Evolutionary conservation across 2,329 filamentous ascomycete species (phyloP).

Genomic region (Aspergillus terreus): DNA sequence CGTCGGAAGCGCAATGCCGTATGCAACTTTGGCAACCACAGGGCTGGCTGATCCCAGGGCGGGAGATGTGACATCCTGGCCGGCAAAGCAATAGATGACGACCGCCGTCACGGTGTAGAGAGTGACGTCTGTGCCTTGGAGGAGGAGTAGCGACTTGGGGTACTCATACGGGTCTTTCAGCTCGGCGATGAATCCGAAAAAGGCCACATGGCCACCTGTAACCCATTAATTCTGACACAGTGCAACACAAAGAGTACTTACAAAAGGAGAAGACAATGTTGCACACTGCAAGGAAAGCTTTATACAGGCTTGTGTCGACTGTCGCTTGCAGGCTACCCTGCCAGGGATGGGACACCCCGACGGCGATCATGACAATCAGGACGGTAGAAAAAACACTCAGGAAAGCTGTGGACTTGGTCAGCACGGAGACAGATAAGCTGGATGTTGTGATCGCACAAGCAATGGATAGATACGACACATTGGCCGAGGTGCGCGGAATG

Average conservation of each 20-base stretch:
- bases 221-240: constrained; percentile 50
- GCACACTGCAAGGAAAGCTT: constrained; percentile 56
- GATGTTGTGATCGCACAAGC: constrained; percentile 32
- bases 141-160: constrained; percentile 57
- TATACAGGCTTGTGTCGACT: constrained; percentile 43
- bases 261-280: constrained; percentile 69
- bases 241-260: constrained; percentile 33
- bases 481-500: constrained; percentile 57
- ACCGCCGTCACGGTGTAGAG: constrained; percentile 64
- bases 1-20: constrained; percentile 63
- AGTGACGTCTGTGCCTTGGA: constrained; percentile 54
- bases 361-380: constrained; percentile 61
- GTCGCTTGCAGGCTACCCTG: constrained; percentile 27
- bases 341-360: constrained; percentile 49
- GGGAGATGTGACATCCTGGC: constrained; percentile 57
- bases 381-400: constrained; percentile 60
- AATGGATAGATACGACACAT: constrained; percentile 57
- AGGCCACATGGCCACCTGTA: constrained; percentile 58
- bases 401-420: constrained; percentile 40
- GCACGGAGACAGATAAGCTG: background rate
- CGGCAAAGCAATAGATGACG: constrained; percentile 64
- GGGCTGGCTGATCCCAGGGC: constrained; percentile 59
- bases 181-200: constrained; percentile 63
- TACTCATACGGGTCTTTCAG: constrained; percentile 57
- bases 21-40: constrained; percentile 58